A percentile compares a stretch with the other conserved stretches of the same genome.
Conservation (phyloP, 345 rosid species). For the Salix arbutifolia region DNA sequence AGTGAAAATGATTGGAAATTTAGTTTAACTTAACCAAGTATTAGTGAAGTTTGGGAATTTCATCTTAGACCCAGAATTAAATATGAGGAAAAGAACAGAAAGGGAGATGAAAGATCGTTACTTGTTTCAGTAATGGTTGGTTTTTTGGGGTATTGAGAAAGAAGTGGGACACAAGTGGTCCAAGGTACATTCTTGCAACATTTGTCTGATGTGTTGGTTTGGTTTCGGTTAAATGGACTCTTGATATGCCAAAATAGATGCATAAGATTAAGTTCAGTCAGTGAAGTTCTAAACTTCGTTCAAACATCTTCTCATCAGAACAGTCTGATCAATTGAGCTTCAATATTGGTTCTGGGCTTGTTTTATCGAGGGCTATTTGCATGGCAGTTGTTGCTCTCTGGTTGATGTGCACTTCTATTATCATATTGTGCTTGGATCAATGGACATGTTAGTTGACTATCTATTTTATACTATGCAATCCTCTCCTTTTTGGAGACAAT, state of each 20-base stretch:
- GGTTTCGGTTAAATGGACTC: neutral
- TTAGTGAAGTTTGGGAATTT: neutral
- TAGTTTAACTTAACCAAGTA: neutral
- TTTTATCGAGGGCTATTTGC: neutral
- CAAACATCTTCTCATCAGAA: neutral
- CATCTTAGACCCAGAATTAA: neutral
- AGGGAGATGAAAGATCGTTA: neutral
- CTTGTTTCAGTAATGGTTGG: neutral
- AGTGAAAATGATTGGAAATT: neutral
- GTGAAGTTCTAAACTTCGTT: neutral
- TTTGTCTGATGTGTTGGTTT: neutral
- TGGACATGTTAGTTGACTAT: neutral
- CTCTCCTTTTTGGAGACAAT: neutral
- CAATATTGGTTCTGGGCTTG: neutral
- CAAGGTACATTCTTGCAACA: neutral
- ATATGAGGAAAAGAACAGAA: neutral
- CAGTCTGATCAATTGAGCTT: neutral
- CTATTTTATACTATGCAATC: neutral
- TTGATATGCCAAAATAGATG: neutral
- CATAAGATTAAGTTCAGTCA: neutral
- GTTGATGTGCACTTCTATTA: neutral
- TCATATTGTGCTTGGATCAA: neutral
- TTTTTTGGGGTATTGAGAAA: neutral
- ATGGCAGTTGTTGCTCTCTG: neutral
- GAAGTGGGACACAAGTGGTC: neutral